phyloP scores from a whole-genome alignment of 2,329 filamentous ascomycete species.

The Xylariaceae sp. region DNA sequence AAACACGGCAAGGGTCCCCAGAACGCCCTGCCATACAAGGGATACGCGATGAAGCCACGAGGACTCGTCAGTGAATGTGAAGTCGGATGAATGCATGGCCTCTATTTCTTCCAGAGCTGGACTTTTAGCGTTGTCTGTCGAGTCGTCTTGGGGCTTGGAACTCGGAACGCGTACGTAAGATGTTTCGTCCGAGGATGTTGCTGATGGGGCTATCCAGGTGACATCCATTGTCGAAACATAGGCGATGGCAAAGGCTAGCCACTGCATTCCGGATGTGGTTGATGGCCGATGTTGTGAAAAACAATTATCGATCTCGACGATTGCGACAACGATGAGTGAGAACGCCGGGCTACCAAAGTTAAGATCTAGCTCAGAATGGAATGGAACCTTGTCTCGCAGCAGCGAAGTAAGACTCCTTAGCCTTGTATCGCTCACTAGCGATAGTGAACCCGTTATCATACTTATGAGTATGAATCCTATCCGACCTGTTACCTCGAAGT shows the following conservation, averaged over 20 bases:
- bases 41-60: constrained; percentile 10
- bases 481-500: constrained; percentile 17
- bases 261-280: constrained; percentile 17
- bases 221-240: constrained; percentile 15
- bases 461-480: constrained; percentile 13
- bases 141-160: constrained; percentile 8
- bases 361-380: constrained; percentile 3
- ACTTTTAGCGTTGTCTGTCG: constrained; percentile 10
- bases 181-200: neutral
- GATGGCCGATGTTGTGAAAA: constrained; percentile 17
- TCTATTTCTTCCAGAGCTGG: constrained; percentile 14
- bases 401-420: constrained; percentile 13
- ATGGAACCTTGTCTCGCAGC: constrained; percentile 9
- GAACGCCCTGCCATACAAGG: constrained; percentile 13
- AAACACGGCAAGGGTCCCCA: constrained; percentile 11
- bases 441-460: constrained; percentile 10
- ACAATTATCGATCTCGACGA: constrained; percentile 21
- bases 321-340: constrained; percentile 10
- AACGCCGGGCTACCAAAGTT: constrained; percentile 15
- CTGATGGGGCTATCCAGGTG: constrained; percentile 1
- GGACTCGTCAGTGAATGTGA: neutral
- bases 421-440: constrained; percentile 15
- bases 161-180: constrained; percentile 12
- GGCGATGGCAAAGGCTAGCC: constrained; percentile 18
- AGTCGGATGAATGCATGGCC: constrained; percentile 8